Evolutionary conservation across 768 basidiomycete species (phyloP), one percentile per base, ranked within the genome.

Genomic region (Crassisporium funariophilum): DNA sequence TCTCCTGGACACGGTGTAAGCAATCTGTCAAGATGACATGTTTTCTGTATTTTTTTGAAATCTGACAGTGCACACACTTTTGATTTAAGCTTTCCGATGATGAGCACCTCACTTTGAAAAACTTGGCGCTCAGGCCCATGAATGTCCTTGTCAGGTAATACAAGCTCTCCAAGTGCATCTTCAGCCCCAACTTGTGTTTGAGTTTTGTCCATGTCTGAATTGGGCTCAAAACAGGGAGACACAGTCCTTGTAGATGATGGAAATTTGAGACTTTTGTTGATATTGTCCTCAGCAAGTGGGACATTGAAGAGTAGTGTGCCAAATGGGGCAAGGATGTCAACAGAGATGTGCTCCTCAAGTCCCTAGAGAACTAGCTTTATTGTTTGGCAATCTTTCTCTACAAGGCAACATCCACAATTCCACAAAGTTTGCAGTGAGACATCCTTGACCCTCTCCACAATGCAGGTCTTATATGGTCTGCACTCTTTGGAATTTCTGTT

Each of bases 401-500:
- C 47, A 1, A 53, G 5, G 0, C 45, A 24, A 2, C 60, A 57
- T 13, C 69, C 69, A 2, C 37, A 35, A 15, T 53, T 58, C 70
- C 70, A 71, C 15, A 54, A 60, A 10, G 66, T 68, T 12, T 58
- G 48, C 6, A 68, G 48, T 20, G 53, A 58, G 16, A 68, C 58
- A 27, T 56, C 35, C 12, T 21, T 38, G 5, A 73, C 58, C 2
- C 70, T 10, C 42, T 31, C 68, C 69, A 72, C 5, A 61, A 65
- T 16, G 55, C 52, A 4, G 71, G 70, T 15, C 61, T 63, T 22
- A 72, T 57, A 35, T 73, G 71, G 52, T 73, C 71, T 8, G 55
- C 56, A 1, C 41, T 37, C 4, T 50, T 21, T 2, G 51, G 51
- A 12, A 69, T 33, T 23, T 61, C 52, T 5, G 53, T 46, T 5